Percentiles rank a stretch among this genome's conserved stretches.
phyloP scores from a whole-genome alignment of 805 yeast species.

The Nakazawaea molendinolei region DNA sequence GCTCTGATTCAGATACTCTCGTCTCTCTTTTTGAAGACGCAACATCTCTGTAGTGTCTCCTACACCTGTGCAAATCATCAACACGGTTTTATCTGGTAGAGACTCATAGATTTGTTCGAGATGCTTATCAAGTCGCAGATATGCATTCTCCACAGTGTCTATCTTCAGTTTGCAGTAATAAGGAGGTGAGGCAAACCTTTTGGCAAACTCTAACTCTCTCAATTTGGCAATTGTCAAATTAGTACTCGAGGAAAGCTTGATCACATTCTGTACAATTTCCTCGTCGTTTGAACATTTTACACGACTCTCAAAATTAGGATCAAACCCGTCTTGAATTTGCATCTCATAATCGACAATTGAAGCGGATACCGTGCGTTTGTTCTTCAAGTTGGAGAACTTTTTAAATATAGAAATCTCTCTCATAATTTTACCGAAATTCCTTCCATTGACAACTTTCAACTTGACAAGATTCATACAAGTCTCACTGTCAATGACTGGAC shows the following conservation, averaged over 20 bases:
- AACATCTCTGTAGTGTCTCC: slow-evolving; percentile 51
- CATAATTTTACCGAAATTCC: slow-evolving; percentile 49
- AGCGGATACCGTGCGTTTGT: too few species aligned
- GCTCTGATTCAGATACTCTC: slow-evolving; percentile 36
- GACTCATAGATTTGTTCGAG: slow-evolving; percentile 40
- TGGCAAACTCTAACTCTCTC: slow-evolving; percentile 48
- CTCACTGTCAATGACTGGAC: slow-evolving; percentile 78
- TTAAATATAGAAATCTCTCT: slow-evolving; percentile 36
- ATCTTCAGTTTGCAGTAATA: slow-evolving; percentile 1
- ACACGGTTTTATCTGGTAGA: slow-evolving; percentile 51
- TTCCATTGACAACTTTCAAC: slow-evolving; percentile 62
- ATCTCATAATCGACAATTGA: too few species aligned
- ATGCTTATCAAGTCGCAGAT: slow-evolving; percentile 33
- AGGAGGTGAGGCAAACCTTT: slow-evolving; percentile 21
- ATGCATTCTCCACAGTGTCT: slow-evolving; percentile 15
- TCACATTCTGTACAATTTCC: slow-evolving; percentile 41
- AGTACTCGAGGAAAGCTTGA: slow-evolving; percentile 28
- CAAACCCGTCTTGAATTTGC: too few species aligned
- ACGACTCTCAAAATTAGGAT: slow-evolving; percentile 22
- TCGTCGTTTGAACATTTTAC: slow-evolving; percentile 52
- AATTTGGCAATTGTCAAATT: slow-evolving; percentile 50
- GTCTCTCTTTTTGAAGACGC: slow-evolving; percentile 36
- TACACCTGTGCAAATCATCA: slow-evolving; percentile 56
- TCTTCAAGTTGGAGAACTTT: slow-evolving; percentile 22
- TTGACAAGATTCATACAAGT: slow-evolving; percentile 76